Evolutionary conservation across 495 filamentous ascomycete species (phyloP).

Genomic region (Penicillium tannophilum): DNA sequence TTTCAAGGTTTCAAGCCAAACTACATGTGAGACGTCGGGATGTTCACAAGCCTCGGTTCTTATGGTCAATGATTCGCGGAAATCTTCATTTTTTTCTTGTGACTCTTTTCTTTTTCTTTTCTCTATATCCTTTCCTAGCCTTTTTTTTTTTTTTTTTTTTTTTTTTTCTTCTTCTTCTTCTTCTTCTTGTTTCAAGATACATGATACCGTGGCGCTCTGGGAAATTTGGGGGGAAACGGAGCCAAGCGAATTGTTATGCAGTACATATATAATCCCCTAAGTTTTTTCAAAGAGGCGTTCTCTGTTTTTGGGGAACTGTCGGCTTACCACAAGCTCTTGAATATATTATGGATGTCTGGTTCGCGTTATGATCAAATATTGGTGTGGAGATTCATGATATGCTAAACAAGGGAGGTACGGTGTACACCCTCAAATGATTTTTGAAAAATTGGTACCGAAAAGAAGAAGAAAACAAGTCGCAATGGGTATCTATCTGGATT

Average conservation of each 20-base stretch:
- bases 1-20: conserved; percentile 49
- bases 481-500: background rate
- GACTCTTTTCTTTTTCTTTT: conserved; percentile 4
- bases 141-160: background rate
- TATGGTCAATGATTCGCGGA: conserved; percentile 4
- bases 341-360: background rate
- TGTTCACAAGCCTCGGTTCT: background rate
- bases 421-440: background rate
- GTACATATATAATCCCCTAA: conserved; percentile 11
- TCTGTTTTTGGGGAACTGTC: background rate
- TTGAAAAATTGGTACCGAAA: background rate
- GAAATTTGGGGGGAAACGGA: background rate
- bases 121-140: background rate
- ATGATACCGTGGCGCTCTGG: conserved; percentile 6
- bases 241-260: conserved; percentile 4
- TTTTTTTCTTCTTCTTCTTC: background rate
- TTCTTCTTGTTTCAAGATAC: background rate
- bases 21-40: conserved; percentile 38
- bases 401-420: background rate
- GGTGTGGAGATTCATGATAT: background rate
- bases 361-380: background rate
- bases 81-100: conserved; percentile 2
- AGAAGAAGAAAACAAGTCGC: background rate
- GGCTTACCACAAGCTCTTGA: background rate
- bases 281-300: background rate